Percentiles rank a stretch among this genome's conserved stretches.
These are phyloP conservation scores for Chaetomium fimeti DNA, from an alignment of 495 filamentous ascomycete species.

Conservation along the genomic window DNA sequence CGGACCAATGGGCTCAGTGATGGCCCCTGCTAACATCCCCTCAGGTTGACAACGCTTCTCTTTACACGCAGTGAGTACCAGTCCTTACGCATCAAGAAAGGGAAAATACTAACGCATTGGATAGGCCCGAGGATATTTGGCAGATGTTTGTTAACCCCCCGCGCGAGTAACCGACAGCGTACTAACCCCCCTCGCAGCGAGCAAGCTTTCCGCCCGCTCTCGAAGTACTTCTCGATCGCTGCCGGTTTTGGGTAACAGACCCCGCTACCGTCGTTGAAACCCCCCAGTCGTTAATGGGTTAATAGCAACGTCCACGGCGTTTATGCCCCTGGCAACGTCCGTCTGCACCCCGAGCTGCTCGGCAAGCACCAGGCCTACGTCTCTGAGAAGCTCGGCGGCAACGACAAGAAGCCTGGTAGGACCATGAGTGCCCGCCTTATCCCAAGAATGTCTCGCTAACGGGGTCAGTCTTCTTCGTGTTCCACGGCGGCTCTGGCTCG, in stretches of 20 bases:
- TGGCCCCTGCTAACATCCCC: neutral
- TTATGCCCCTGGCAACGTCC: constrained; percentile 98
- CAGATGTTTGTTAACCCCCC: constrained; percentile 55
- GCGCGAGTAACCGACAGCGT: neutral
- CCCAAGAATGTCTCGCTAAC: constrained; percentile 13
- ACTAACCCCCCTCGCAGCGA: constrained; percentile 36
- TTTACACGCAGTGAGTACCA: constrained; percentile 73
- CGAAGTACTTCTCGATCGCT: constrained; percentile 94
- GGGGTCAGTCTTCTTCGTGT: constrained; percentile 81
- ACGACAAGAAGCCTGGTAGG: constrained; percentile 69
- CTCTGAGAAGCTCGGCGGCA: constrained; percentile 61
- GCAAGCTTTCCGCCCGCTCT: constrained; percentile 74
- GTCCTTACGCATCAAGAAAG: neutral
- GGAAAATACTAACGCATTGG: neutral
- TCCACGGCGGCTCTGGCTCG: constrained; percentile 95
- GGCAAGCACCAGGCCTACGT: constrained; percentile 91
- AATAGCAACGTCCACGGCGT: constrained; percentile 95
- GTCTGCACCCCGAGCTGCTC: constrained; percentile 89
- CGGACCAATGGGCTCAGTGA: no score
- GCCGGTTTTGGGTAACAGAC: constrained; percentile 66
- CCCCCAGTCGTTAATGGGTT: neutral
- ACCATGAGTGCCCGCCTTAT: no score
- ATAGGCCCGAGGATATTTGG: constrained; percentile 80
- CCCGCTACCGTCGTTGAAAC: no score
- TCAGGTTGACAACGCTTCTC: constrained; percentile 83